phyloP scores from a whole-genome alignment of 768 basidiomycete genomes.

The Serendipita vermifera region DNA sequence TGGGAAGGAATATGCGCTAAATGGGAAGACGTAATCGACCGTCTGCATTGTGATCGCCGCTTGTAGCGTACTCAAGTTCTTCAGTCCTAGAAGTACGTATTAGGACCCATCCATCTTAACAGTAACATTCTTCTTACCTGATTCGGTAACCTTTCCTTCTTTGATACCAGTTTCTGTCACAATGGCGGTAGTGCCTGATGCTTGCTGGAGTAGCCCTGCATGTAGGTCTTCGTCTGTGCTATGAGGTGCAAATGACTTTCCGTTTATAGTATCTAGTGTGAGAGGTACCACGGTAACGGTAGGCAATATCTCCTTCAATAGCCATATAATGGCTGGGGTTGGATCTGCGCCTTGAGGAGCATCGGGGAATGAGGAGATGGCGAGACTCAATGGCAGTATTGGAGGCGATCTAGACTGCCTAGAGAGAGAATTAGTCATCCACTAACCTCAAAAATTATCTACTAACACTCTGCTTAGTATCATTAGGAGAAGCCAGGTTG shows the following conservation, averaged over 20 bases:
- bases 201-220: slow-evolving; percentile 61
- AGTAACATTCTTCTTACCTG: slow-evolving; percentile 21
- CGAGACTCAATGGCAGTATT: slow-evolving; percentile 53
- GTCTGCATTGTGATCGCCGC: slow-evolving; percentile 51
- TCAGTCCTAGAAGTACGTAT: slow-evolving; percentile 34
- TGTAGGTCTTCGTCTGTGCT: slow-evolving; percentile 59
- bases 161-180: slow-evolving; percentile 53
- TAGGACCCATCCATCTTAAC: background rate
- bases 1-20: slow-evolving; percentile 52
- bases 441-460: background rate
- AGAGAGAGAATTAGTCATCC: slow-evolving; percentile 10
- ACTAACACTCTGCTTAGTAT: slow-evolving; percentile 52
- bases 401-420: slow-evolving; percentile 58
- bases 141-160: slow-evolving; percentile 53
- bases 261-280: slow-evolving; percentile 50
- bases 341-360: slow-evolving; percentile 22
- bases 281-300: slow-evolving; percentile 42
- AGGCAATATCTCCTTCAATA: slow-evolving; percentile 49
- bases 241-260: slow-evolving; percentile 45
- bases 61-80: slow-evolving; percentile 51
- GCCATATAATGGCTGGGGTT: slow-evolving; percentile 37
- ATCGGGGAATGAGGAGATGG: slow-evolving; percentile 48
- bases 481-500: slow-evolving; percentile 61
- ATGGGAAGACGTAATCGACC: slow-evolving; percentile 64
- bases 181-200: slow-evolving; percentile 44